Evolutionary conservation across 305 asterid species (phyloP).

Genomic region (Fraxinus baroniana): DNA sequence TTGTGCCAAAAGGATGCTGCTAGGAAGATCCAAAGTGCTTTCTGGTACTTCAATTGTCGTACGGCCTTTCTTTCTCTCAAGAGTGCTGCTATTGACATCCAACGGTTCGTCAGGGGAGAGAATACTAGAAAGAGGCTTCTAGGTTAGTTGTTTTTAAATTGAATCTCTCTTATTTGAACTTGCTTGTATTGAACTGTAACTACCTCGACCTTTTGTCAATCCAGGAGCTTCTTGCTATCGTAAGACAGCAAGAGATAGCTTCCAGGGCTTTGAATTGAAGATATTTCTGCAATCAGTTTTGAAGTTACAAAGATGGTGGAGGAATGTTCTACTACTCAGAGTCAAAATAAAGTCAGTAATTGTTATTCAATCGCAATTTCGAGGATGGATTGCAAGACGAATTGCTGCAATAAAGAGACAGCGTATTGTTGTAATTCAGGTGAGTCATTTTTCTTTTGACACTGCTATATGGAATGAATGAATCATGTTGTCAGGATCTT

Average conservation of each 20-base stretch:
- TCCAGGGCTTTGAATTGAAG: conserved; percentile 43
- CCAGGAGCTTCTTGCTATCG: conserved; percentile 51
- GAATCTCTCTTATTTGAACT: neutral
- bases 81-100: conserved; percentile 60
- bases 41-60: conserved; percentile 47
- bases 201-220: conserved; percentile 15
- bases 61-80: conserved; percentile 42
- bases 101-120: conserved; percentile 69
- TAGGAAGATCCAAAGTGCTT: conserved; percentile 56
- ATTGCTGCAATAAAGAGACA: conserved; percentile 47
- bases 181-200: conserved; percentile 18
- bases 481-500: neutral
- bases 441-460: conserved; percentile 34
- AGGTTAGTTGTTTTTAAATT: conserved; percentile 36
- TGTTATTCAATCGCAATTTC: conserved; percentile 65
- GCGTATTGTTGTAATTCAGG: conserved; percentile 64
- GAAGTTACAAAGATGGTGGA: conserved; percentile 92
- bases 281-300: conserved; percentile 46
- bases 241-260: conserved; percentile 24
- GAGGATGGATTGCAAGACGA: conserved; percentile 65
- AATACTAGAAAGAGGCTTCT: conserved; percentile 65
- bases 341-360: conserved; percentile 47
- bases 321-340: conserved; percentile 40
- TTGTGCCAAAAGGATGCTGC: conserved; percentile 56
- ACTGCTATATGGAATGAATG: conserved; percentile 1